Conservation (phyloP, 2,329 filamentous ascomycete species). For the Lachnellula subtilissima region DNA sequence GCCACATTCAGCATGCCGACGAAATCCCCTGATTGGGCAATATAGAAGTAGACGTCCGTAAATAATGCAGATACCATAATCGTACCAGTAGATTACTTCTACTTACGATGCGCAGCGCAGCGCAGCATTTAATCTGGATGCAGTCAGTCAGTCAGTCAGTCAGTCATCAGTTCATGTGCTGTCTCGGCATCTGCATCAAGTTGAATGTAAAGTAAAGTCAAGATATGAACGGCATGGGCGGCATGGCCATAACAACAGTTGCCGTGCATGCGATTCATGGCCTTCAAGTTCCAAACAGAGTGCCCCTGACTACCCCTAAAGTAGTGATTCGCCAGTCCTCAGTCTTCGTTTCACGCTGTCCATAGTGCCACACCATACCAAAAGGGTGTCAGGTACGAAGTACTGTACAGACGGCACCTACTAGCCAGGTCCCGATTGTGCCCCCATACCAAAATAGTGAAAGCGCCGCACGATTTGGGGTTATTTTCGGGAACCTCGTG, state of each 20-base stretch:
- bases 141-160: neutral
- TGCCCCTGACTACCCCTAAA: neutral
- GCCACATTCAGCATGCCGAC: neutral
- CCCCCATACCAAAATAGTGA: neutral
- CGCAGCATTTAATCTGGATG: neutral
- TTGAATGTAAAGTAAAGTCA: too few relatives aligned
- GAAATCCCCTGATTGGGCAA: neutral
- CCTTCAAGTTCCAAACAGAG: neutral
- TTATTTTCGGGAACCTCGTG: slow-evolving; percentile 1
- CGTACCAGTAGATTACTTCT: neutral
- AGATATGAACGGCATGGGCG: too few relatives aligned
- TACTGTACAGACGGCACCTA: neutral
- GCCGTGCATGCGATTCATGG: neutral
- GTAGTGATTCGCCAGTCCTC: neutral
- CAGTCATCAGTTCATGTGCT: neutral
- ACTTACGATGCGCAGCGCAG: neutral
- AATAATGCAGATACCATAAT: neutral
- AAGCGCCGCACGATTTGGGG: neutral
- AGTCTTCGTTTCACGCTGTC: neutral
- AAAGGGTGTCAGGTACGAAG: neutral
- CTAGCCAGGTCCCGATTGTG: neutral
- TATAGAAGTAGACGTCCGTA: neutral
- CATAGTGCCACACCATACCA: neutral
- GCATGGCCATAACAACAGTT: too few relatives aligned
- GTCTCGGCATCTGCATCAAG: too few relatives aligned